Percentiles rank a stretch among this genome's conserved stretches.
These are phyloP conservation scores for Podosphaera xanthii DNA, from an alignment of 2,329 filamentous ascomycete species.

Conservation along the genomic window DNA sequence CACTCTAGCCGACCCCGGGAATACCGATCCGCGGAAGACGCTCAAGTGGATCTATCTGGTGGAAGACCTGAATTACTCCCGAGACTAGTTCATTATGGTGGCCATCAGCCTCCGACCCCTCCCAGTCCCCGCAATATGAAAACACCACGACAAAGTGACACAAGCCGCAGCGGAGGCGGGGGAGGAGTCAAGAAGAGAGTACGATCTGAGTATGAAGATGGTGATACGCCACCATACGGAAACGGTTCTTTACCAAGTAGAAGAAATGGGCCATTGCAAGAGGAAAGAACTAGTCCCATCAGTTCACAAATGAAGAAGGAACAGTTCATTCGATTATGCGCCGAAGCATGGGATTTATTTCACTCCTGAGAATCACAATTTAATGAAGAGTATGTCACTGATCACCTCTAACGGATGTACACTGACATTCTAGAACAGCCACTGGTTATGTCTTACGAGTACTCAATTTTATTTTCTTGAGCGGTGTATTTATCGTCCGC, in stretches of 20 bases:
- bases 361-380: conserved; percentile 38
- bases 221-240: conserved; percentile 63
- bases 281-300: conserved; percentile 63
- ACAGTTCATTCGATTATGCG: conserved; percentile 70
- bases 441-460: no score
- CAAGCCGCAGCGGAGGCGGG: conserved; percentile 23
- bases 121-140: conserved; percentile 25
- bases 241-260: conserved; percentile 40
- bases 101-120: conserved; percentile 79
- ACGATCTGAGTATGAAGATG: conserved; percentile 84
- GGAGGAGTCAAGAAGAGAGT: conserved; percentile 44
- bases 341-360: conserved; percentile 88
- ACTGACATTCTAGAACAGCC: no score
- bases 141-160: conserved; percentile 12
- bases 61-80: conserved; percentile 84
- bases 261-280: conserved; percentile 47
- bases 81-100: conserved; percentile 85
- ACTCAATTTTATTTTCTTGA: no score
- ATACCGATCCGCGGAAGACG: conserved; percentile 89
- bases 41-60: conserved; percentile 69
- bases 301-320: conserved; percentile 72
- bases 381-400: no score
- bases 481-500: no score
- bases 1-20: conserved; percentile 47
- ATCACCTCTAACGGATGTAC: no score